Evolutionary conservation across 768 basidiomycete genomes (phyloP), one percentile per base, ranked within the genome.

Genomic region (Pisolithus tinctorius): DNA sequence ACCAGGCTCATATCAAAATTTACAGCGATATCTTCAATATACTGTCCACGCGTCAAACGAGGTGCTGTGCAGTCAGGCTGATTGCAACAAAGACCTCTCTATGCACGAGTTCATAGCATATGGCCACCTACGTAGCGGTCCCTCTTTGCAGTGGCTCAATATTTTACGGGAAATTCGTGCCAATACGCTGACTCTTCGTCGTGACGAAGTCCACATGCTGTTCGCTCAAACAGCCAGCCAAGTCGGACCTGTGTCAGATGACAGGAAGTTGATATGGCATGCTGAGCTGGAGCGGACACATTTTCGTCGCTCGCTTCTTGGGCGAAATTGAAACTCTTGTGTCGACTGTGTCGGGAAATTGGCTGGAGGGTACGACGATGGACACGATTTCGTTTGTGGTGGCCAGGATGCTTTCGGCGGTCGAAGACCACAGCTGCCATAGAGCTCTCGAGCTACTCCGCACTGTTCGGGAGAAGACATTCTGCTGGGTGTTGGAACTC

Each of bases 61-160:
- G 11, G 63, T 71, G 40, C 59, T 78, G 14, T 69, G 69, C 17
- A 53, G 58, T 8, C 76, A 77, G 56, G 53, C 61, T 0, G 54
- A 62, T 4, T 76, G 73, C 50, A 71, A 71, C 0, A 29, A 49
- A 17, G 61, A 68, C 16, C 58, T 78, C 10, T 65, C 50, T 34
- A 49, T 72, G 4, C 74, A 77, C 41, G 74, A 78, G 47, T 70
- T 64, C 29, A 60, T 69, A 26, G 66, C 69, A 0, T 78, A 73
- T 53, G 69, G 67, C 5, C 60, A 61, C 42, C 58, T 78, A 30
- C 71, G 77, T 7, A 65, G 69, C 27, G 75, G 77, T 1, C 47
- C 61, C 1, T 60, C 55, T 6, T 52, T 78, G 1, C 77, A 78
- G 43, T 77, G 74, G 76, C 57, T 70, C 34, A 78, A 78, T 54